Percentiles rank a stretch among this genome's conserved stretches.
Evolutionary conservation across 2,329 filamentous ascomycete species (phyloP).

Genomic region (Trichoderma endophyticum): DNA sequence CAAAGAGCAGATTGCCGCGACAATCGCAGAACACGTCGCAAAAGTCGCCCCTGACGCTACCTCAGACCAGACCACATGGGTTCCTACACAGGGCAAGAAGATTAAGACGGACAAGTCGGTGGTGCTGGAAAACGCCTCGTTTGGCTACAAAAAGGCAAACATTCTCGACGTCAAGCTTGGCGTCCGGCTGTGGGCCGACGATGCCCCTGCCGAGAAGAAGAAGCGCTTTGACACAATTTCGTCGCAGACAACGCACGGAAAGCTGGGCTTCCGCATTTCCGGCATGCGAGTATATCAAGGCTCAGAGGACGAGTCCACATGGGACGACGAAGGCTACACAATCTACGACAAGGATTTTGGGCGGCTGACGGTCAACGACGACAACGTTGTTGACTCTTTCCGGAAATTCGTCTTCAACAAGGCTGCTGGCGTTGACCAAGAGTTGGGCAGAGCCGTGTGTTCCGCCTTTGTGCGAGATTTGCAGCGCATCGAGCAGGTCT

Average conservation of each 20-base stretch:
- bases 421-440: constrained; percentile 55
- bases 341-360: constrained; percentile 65
- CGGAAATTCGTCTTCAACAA: constrained; percentile 57
- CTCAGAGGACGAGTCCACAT: constrained; percentile 47
- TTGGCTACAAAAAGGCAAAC: constrained; percentile 79
- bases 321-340: constrained; percentile 54
- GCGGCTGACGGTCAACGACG: constrained; percentile 48
- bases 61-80: constrained; percentile 33
- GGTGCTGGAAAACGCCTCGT: constrained; percentile 79
- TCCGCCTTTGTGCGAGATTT: constrained; percentile 54
- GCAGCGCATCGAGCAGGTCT: constrained; percentile 48
- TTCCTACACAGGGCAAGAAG: constrained; percentile 49
- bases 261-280: constrained; percentile 60
- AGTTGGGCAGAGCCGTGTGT: constrained; percentile 55
- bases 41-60: constrained; percentile 18
- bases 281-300: constrained; percentile 64
- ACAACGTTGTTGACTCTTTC: constrained; percentile 54
- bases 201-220: constrained; percentile 58
- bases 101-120: constrained; percentile 79
- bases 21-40: constrained; percentile 34
- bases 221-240: constrained; percentile 58
- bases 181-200: constrained; percentile 78
- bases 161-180: constrained; percentile 94
- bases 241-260: constrained; percentile 56
- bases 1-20: constrained; percentile 34